phyloP scores from a whole-genome alignment of 805 yeast genomes.

The Ogataea philodendri region DNA sequence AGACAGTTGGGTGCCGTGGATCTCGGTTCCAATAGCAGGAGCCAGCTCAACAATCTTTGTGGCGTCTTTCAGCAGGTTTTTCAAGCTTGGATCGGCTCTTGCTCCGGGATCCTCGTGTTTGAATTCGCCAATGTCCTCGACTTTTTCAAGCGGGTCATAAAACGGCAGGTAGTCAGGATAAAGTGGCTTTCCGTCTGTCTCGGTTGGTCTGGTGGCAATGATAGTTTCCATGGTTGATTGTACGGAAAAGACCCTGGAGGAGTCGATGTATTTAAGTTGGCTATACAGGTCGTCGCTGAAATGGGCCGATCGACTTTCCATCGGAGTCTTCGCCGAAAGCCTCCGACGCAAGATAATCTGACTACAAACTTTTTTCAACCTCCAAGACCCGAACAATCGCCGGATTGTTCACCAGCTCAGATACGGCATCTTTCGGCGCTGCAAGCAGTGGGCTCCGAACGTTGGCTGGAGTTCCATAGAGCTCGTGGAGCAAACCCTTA shows the following conservation, averaged over 20 bases:
- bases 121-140: constrained; percentile 19
- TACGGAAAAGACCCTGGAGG: too few relatives aligned
- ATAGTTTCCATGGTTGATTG: too few relatives aligned
- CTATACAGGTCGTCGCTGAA: too few relatives aligned
- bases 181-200: constrained; percentile 13
- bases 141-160: constrained; percentile 21
- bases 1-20: constrained; percentile 60
- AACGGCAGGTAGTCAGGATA: constrained; percentile 21
- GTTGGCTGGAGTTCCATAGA: constrained; percentile 10
- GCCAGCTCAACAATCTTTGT: constrained; percentile 41
- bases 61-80: constrained; percentile 41
- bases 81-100: constrained; percentile 50
- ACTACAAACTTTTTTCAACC: constrained; percentile 6
- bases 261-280: too few relatives aligned
- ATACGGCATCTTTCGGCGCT: constrained; percentile 1
- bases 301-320: too few relatives aligned
- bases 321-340: not conserved
- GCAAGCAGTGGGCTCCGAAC: constrained; percentile 19
- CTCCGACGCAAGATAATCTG: constrained; percentile 1
- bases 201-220: constrained; percentile 12
- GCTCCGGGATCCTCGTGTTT: constrained; percentile 18
- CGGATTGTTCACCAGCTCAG: constrained; percentile 1
- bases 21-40: constrained; percentile 68
- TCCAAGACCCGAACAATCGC: constrained; percentile 13
- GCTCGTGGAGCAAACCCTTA: constrained; percentile 13